These are phyloP conservation scores for Diaporthe humulicola DNA, from an alignment of 2,329 filamentous ascomycete species.

Conservation along the genomic window DNA sequence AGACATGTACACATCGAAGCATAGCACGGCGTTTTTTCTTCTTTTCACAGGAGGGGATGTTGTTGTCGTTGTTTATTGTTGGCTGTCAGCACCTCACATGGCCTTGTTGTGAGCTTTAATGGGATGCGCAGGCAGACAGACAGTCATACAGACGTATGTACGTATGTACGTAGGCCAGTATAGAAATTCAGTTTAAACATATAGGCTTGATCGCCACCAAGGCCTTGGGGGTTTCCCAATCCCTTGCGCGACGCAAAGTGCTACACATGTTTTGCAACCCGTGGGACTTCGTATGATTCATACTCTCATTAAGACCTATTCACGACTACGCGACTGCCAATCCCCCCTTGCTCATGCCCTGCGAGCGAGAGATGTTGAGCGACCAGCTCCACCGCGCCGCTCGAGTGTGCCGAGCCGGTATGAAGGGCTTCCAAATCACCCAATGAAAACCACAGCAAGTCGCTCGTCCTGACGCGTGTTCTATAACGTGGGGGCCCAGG, in stretches of 20 bases:
- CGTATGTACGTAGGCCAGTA: background rate
- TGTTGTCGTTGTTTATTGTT: background rate
- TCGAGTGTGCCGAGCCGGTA: background rate
- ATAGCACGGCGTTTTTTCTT: constrained; percentile 36
- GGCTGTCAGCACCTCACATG: background rate
- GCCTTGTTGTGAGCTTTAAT: background rate
- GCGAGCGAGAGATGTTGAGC: background rate
- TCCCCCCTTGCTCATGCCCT: background rate
- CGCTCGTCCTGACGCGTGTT: background rate
- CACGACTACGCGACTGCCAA: constrained; percentile 14
- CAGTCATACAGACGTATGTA: too few species aligned
- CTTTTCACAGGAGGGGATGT: background rate
- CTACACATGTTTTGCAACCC: background rate
- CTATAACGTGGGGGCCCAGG: background rate
- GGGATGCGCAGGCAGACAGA: background rate
- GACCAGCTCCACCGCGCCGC: background rate
- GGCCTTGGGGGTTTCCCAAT: background rate
- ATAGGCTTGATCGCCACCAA: background rate
- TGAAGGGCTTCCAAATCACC: background rate
- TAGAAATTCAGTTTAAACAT: constrained; percentile 12
- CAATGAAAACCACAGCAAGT: background rate
- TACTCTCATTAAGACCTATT: constrained; percentile 38
- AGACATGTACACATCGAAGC: constrained; percentile 27
- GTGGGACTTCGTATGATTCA: constrained; percentile 19
- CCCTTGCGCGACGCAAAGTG: background rate